Evolutionary conservation across 2,329 filamentous ascomycete genomes (phyloP).

Genomic region (Ploettnerulaceae sp.): DNA sequence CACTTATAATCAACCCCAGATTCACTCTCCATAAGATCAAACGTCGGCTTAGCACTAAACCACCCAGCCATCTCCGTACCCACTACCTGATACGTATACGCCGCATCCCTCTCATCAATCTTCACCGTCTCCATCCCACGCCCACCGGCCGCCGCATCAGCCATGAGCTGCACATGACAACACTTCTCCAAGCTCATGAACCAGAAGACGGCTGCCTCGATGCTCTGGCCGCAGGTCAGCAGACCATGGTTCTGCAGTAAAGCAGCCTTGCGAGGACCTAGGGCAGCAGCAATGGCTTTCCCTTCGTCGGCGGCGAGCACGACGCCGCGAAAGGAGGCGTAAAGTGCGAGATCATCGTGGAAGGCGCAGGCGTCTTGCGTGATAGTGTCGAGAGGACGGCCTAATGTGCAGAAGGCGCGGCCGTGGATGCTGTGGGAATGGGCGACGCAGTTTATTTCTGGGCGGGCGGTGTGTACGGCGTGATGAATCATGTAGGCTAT

Average conservation of each 20-base stretch:
- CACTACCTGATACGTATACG: constrained; percentile 61
- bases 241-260: constrained; percentile 53
- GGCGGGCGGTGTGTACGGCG: constrained; percentile 53
- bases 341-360: constrained; percentile 40
- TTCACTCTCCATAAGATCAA: constrained; percentile 64
- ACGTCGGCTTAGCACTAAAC: constrained; percentile 67
- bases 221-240: constrained; percentile 44
- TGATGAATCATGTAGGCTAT: constrained; percentile 56
- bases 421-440: constrained; percentile 56
- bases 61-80: constrained; percentile 59
- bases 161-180: constrained; percentile 46
- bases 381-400: constrained; percentile 53
- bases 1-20: constrained; percentile 30
- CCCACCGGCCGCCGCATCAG: constrained; percentile 56
- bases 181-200: constrained; percentile 48
- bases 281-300: constrained; percentile 41
- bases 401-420: constrained; percentile 57
- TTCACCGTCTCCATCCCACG: constrained; percentile 60
- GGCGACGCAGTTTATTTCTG: constrained; percentile 53
- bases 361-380: constrained; percentile 54
- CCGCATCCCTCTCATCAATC: constrained; percentile 63
- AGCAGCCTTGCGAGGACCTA: constrained; percentile 47
- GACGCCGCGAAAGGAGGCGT: constrained; percentile 45
- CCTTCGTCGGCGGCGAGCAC: constrained; percentile 50
- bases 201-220: constrained; percentile 51